Conservation (phyloP, 305 asterid genomes). For the Andrographis paniculata region DNA sequence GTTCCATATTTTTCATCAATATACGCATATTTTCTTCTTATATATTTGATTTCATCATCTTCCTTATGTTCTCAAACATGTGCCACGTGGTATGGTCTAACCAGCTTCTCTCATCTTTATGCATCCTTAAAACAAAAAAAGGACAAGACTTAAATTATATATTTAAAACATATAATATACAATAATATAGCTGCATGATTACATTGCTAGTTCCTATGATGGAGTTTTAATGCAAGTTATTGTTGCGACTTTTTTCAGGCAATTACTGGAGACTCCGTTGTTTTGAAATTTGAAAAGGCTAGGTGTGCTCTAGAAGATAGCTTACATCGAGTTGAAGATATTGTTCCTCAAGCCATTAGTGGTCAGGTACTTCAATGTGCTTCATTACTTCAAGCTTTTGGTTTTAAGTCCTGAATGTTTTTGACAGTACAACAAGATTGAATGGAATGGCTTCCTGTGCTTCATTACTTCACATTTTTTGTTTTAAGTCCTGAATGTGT, state of each 20-base stretch:
- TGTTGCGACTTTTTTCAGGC: no score
- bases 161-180: no score
- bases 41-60: background rate
- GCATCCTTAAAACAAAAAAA: no score
- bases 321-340: slow-evolving; percentile 84
- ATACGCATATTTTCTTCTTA: background rate
- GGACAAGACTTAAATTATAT: no score
- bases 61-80: background rate
- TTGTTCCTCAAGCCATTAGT: slow-evolving; percentile 84
- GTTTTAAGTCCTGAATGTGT: no score
- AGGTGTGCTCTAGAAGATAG: slow-evolving; percentile 87
- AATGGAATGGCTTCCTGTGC: no score
- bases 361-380: slow-evolving; percentile 86
- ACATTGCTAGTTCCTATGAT: background rate
- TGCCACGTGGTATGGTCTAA: background rate
- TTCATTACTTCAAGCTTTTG: no score
- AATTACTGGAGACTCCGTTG: slow-evolving; percentile 89
- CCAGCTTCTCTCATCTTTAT: background rate
- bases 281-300: slow-evolving; percentile 85
- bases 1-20: background rate
- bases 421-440: no score
- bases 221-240: background rate
- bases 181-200: no score
- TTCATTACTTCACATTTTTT: no score
- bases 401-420: no score